Evolutionary conservation across 2,329 filamentous ascomycete species (phyloP).

Genomic region (Phialophora verrucosa): DNA sequence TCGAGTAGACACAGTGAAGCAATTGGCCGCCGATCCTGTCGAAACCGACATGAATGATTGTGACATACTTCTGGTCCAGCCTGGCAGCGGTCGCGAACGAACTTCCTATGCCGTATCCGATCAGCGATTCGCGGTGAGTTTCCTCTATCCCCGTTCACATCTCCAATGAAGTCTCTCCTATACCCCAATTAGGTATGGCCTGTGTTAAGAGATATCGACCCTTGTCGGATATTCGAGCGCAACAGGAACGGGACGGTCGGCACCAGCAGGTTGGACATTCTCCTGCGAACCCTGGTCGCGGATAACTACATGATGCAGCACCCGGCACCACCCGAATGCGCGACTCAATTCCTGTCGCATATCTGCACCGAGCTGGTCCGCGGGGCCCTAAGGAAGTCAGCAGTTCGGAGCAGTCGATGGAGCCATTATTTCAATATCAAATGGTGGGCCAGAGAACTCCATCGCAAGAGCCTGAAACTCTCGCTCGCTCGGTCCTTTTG

Average conservation of each 20-base stretch:
- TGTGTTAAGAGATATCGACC: neutral
- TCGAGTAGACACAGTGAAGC: neutral
- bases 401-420: neutral
- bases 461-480: neutral
- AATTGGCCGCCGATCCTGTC: neutral
- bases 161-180: neutral
- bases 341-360: neutral
- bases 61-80: neutral
- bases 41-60: neutral
- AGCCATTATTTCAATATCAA: neutral
- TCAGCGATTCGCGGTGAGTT: neutral
- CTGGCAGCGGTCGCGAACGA: neutral
- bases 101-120: neutral
- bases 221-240: neutral
- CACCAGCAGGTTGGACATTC: neutral
- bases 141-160: neutral
- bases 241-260: neutral
- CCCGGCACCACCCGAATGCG: neutral
- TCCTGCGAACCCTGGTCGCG: neutral
- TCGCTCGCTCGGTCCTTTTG: neutral
- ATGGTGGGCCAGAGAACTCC: neutral
- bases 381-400: neutral
- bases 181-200: neutral
- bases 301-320: neutral
- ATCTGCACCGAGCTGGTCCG: neutral